Evolutionary conservation across 148 eudicot genomes (phyloP).

Genomic region (Cornus suecica): DNA sequence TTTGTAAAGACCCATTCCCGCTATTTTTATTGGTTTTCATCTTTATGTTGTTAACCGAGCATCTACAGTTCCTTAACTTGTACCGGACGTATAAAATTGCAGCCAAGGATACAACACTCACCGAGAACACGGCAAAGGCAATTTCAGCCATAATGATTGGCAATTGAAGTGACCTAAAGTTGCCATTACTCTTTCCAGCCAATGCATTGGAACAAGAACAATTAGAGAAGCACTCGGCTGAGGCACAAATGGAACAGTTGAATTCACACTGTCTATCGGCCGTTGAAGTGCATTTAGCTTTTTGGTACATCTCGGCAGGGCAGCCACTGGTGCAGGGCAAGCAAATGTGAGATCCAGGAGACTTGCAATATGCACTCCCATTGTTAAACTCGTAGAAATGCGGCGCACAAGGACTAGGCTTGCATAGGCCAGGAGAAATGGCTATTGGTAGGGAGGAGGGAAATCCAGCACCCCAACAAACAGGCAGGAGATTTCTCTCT

Average conservation of each 20-base stretch:
- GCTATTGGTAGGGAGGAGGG: constrained; percentile 67
- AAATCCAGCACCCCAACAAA: constrained; percentile 84
- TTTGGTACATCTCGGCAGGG: constrained; percentile 55
- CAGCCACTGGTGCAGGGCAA: constrained; percentile 63
- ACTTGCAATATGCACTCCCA: constrained; percentile 47
- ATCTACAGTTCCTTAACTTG: constrained; percentile 66
- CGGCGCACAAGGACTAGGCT: constrained; percentile 36
- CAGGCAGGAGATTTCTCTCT: constrained; percentile 41
- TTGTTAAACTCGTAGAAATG: constrained; percentile 55
- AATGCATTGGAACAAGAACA: constrained; percentile 40
- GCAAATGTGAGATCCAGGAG: constrained; percentile 50
- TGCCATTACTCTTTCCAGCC: constrained; percentile 31
- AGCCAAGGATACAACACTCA: constrained; percentile 44
- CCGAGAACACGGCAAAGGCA: constrained; percentile 57
- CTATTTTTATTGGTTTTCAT: constrained; percentile 25
- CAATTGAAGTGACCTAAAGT: constrained; percentile 66
- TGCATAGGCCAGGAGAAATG: constrained; percentile 69
- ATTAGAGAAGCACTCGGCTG: constrained; percentile 46
- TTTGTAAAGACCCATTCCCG: constrained; percentile 27
- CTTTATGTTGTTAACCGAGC: constrained; percentile 33
- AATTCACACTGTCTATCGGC: constrained; percentile 50
- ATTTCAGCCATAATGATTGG: constrained; percentile 67
- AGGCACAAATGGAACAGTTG: constrained; percentile 60
- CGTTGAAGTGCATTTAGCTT: constrained; percentile 33
- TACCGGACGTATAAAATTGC: constrained; percentile 62